A percentile compares a stretch with the other conserved stretches of the same genome.
phyloP scores from a whole-genome alignment of 1,139 yeast genomes.

The Pichia sp. region DNA sequence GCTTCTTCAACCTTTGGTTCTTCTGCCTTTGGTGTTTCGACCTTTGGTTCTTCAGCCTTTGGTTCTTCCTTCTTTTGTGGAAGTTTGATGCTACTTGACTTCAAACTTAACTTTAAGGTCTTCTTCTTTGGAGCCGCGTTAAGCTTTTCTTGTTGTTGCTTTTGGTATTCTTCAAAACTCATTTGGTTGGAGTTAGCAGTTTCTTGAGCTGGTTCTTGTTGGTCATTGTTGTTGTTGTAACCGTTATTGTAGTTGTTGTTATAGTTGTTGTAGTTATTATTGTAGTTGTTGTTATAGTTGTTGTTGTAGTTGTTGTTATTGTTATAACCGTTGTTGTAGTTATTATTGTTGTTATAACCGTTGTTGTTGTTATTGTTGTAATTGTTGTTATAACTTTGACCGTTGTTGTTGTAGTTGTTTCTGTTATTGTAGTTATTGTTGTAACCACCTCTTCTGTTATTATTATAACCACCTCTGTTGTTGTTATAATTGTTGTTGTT shows the following conservation, averaged over 20 bases:
- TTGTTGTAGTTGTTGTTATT: slow-evolving; percentile 7
- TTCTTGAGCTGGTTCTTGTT: slow-evolving; percentile 24
- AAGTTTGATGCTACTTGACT: slow-evolving; percentile 61
- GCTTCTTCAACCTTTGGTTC: slow-evolving; percentile 30
- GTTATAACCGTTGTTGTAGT: slow-evolving; percentile 17
- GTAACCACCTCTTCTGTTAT: slow-evolving; percentile 19
- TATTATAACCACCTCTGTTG: slow-evolving; percentile 20
- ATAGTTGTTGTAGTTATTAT: slow-evolving; percentile 23
- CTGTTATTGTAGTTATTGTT: slow-evolving; percentile 22
- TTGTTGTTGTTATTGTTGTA: slow-evolving; percentile 16
- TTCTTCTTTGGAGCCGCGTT: slow-evolving; percentile 50
- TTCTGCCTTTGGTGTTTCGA: slow-evolving; percentile 15
- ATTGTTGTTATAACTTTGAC: slow-evolving; percentile 16
- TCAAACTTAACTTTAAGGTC: slow-evolving; percentile 63
- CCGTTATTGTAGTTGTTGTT: slow-evolving; percentile 23
- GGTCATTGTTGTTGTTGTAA: slow-evolving; percentile 14
- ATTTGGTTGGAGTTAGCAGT: slow-evolving; percentile 50
- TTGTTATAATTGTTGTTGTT: slow-evolving; percentile 30
- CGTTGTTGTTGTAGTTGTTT: slow-evolving; percentile 20
- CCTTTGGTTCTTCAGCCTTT: slow-evolving; percentile 29
- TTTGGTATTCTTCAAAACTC: slow-evolving; percentile 87
- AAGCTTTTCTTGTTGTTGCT: slow-evolving; percentile 51
- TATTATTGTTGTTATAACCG: slow-evolving; percentile 19
- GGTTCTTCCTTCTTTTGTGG: slow-evolving; percentile 45
- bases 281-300: slow-evolving; percentile 14